phyloP scores from a whole-genome alignment of 345 rosid genomes.

The Eucalyptus curtisii region DNA sequence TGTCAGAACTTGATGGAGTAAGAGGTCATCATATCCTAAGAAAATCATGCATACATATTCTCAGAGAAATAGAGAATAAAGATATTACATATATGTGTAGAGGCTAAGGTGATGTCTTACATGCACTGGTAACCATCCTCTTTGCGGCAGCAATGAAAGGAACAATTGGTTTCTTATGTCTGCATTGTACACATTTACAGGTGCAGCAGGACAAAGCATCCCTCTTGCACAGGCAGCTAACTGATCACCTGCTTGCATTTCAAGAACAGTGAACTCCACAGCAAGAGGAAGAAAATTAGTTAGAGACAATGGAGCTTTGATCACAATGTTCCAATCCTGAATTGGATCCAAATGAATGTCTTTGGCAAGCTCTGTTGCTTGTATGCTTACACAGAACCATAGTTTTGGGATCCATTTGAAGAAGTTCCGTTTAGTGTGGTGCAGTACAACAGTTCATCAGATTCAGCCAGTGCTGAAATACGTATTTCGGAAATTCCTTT shows the following conservation, averaged over 20 bases:
- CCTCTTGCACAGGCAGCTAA: slow-evolving; percentile 54
- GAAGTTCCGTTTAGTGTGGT: slow-evolving; percentile 48
- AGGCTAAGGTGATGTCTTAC: slow-evolving; percentile 21
- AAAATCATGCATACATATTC: neutral
- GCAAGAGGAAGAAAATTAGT: slow-evolving; percentile 77
- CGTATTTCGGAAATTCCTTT: slow-evolving; percentile 39
- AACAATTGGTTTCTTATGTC: slow-evolving; percentile 61
- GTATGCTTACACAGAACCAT: slow-evolving; percentile 81
- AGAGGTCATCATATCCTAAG: neutral
- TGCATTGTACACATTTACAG: slow-evolving; percentile 64
- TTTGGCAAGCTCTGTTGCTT: slow-evolving; percentile 73
- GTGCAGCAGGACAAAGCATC: slow-evolving; percentile 47
- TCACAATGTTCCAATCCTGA: slow-evolving; percentile 80
- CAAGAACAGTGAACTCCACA: slow-evolving; percentile 73
- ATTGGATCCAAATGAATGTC: slow-evolving; percentile 67
- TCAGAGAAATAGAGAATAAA: neutral
- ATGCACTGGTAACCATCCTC: slow-evolving; percentile 77
- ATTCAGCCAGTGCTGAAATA: slow-evolving; percentile 57
- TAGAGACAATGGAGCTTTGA: slow-evolving; percentile 77
- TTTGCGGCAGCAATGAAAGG: slow-evolving; percentile 72
- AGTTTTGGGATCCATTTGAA: slow-evolving; percentile 29
- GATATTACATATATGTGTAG: neutral
- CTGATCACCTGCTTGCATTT: slow-evolving; percentile 59
- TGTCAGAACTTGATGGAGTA: neutral
- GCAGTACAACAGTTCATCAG: slow-evolving; percentile 68